Conservation (phyloP, 2,329 filamentous ascomycete species). For the Fusarium sp. region DNA sequence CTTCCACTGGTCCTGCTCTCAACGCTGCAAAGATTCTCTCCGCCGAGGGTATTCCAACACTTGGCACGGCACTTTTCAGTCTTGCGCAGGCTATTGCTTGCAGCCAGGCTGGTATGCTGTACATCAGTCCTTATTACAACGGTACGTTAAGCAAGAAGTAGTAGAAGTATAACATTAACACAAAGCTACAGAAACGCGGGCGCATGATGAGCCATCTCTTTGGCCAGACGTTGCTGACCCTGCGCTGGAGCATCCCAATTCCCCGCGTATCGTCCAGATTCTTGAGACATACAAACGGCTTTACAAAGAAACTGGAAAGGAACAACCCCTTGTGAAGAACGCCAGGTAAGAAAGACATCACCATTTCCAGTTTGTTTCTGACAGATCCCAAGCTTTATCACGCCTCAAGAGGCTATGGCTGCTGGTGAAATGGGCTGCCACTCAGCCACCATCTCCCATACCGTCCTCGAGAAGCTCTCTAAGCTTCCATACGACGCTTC, state of each 20-base stretch:
- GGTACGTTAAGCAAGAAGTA: slow-evolving; percentile 40
- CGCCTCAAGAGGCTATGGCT: slow-evolving; percentile 57
- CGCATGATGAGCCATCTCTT: slow-evolving; percentile 55
- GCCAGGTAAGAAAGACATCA: slow-evolving; percentile 48
- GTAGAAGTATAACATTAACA: neutral
- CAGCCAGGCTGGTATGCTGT: slow-evolving; percentile 59
- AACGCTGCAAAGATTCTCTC: slow-evolving; percentile 56
- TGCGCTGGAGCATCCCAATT: slow-evolving; percentile 59
- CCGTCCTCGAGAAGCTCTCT: slow-evolving; percentile 52
- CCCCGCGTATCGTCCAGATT: slow-evolving; percentile 59
- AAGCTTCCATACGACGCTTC: slow-evolving; percentile 50
- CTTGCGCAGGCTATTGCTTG: slow-evolving; percentile 60
- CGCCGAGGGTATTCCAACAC: slow-evolving; percentile 57
- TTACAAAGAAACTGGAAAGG: slow-evolving; percentile 58
- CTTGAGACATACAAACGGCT: slow-evolving; percentile 58
- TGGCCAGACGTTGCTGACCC: slow-evolving; percentile 60
- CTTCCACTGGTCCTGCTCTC: slow-evolving; percentile 58
- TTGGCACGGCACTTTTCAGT: slow-evolving; percentile 59
- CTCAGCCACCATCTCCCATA: slow-evolving; percentile 56
- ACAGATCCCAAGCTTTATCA: slow-evolving; percentile 51
- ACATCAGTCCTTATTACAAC: slow-evolving; percentile 63
- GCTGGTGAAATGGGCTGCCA: slow-evolving; percentile 59
- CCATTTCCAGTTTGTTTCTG: neutral
- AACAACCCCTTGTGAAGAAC: slow-evolving; percentile 60
- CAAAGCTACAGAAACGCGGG: slow-evolving; percentile 51